These are phyloP conservation scores for Camellia oleifera DNA, from an alignment of 179 eudicot genomes.

Conservation along the genomic window DNA sequence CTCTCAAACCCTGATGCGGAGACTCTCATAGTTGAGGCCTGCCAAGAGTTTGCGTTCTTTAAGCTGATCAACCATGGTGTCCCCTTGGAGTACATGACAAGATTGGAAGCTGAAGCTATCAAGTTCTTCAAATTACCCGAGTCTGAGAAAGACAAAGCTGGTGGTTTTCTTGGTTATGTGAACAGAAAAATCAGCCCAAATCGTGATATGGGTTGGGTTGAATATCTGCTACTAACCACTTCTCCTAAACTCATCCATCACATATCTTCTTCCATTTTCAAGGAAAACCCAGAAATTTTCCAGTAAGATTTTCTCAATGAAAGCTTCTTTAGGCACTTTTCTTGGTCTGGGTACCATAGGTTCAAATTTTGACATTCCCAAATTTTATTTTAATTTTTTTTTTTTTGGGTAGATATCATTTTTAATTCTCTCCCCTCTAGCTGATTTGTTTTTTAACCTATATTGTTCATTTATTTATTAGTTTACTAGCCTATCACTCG, in stretches of 20 bases:
- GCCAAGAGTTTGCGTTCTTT: slow-evolving; percentile 54
- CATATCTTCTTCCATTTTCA: slow-evolving; percentile 11
- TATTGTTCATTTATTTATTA: neutral
- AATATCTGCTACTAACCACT: slow-evolving; percentile 47
- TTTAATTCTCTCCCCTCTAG: neutral
- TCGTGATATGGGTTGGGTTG: slow-evolving; percentile 70
- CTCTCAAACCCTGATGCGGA: slow-evolving; percentile 33
- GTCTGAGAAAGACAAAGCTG: slow-evolving; percentile 34
- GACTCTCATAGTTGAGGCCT: slow-evolving; percentile 41
- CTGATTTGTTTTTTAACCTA: too few species aligned
- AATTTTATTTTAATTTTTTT: neutral
- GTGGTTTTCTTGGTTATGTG: slow-evolving; percentile 38
- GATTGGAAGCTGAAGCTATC: slow-evolving; percentile 40
- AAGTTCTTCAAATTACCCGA: slow-evolving; percentile 38
- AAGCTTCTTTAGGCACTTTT: too few species aligned
- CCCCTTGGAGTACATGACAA: slow-evolving; percentile 26
- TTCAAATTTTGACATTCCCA: too few species aligned
- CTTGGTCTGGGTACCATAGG: too few species aligned
- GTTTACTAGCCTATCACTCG: too few species aligned
- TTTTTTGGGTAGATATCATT: neutral
- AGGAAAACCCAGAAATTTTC: slow-evolving; percentile 28
- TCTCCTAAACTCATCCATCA: slow-evolving; percentile 18
- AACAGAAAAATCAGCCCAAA: slow-evolving; percentile 44
- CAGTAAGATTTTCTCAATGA: slow-evolving; percentile 18
- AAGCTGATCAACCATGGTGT: slow-evolving; percentile 54